Evolutionary conservation across 2,329 filamentous ascomycete species (phyloP).

Genomic region (Aspergillus pseudotamarii): DNA sequence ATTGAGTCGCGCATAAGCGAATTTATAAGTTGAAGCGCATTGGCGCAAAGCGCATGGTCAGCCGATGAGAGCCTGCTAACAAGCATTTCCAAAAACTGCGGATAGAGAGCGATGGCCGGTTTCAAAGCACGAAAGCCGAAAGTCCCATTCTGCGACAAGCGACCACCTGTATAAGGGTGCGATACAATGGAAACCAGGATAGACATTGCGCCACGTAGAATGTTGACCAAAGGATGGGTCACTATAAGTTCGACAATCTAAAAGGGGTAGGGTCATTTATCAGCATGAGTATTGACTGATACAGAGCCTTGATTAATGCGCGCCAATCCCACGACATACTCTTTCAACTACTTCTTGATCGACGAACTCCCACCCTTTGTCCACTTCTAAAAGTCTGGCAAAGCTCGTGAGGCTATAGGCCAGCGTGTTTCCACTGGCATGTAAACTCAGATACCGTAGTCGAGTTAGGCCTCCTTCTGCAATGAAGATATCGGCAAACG

Average conservation of each 20-base stretch:
- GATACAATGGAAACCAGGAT: constrained; percentile 92
- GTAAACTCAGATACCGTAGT: constrained; percentile 80
- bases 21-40: constrained; percentile 93
- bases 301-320: background rate
- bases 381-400: constrained; percentile 84
- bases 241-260: constrained; percentile 89
- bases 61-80: constrained; percentile 89
- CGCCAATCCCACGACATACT: constrained; percentile 46
- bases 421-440: constrained; percentile 86
- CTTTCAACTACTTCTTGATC: constrained; percentile 59
- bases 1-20: constrained; percentile 91
- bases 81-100: constrained; percentile 91
- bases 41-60: constrained; percentile 93
- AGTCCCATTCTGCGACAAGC: constrained; percentile 58
- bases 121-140: constrained; percentile 92
- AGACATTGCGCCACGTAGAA: constrained; percentile 93
- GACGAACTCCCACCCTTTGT: constrained; percentile 89
- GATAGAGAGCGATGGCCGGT: constrained; percentile 86
- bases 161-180: constrained; percentile 68
- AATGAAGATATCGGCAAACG: constrained; percentile 96
- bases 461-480: constrained; percentile 81
- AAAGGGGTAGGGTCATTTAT: constrained; percentile 5
- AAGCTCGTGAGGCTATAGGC: constrained; percentile 93
- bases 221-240: constrained; percentile 94
- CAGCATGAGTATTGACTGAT: background rate